Evolutionary conservation across 345 rosid genomes (phyloP), one percentile per base, ranked within the genome.

Genomic region (Eucalyptus regnans): DNA sequence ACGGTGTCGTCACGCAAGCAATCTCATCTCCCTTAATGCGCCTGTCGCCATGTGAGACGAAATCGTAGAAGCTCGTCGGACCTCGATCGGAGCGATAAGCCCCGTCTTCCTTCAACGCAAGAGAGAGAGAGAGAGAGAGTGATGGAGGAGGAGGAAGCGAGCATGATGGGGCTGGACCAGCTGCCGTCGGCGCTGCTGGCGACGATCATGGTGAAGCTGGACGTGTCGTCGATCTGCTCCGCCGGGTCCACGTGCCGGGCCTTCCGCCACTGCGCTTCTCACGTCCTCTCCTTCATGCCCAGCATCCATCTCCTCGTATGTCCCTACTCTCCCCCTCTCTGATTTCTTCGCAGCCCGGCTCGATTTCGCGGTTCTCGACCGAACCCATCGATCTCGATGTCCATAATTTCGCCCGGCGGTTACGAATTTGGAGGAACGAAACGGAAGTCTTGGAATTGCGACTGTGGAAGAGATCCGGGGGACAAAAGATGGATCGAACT

Each of bases 221-320:
- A 97, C 89, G 91, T 96, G 12, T 93, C 94, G 56, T 95, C 99
- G 88, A 94, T 97, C 90, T 95, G 97, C 91, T 96, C 98, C 15
- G 89, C 90, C 51, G 95, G 97, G 22, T 93, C 98, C 58, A 97
- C 98, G 13, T 95, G 96, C 93, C 93, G 88, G 89, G 88, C 92
- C 54, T 91, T 95, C 91, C 90, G 91, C 51, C 86, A 91, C 43
- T 95, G 95, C 48, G 96, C 93, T 88, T 91, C 96, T 88, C 95
- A 95, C 86, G 94, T 94, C 91, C 94, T 97, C 90, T 93, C 96
- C 25, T 97, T 95, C 93, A 89, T 96, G 90, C 96, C 98, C 87
- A 90, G 89, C 86, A 94, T 97, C 91, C 96, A 97, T 68, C 91
- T 97, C 91, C 94, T 93, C 87, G 99, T 96, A 89, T 88, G 95